These are phyloP conservation scores for Trapa bicornis DNA, from an alignment of 345 rosid species.

Conservation along the genomic window DNA sequence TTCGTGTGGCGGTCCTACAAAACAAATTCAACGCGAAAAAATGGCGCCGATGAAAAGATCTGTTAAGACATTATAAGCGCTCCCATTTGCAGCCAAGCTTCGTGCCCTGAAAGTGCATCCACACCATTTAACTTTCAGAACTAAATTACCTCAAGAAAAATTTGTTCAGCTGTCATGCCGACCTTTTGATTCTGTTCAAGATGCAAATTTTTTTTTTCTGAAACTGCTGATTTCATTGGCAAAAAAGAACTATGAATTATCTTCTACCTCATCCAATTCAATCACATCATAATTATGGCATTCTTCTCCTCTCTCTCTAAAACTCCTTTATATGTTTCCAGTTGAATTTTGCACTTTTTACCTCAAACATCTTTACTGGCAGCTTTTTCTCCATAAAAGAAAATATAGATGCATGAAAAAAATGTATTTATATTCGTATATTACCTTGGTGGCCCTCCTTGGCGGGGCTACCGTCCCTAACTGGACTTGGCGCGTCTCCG, in stretches of 20 bases:
- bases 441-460: constrained; percentile 39
- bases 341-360: background rate
- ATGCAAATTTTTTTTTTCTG: too few species aligned
- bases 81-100: too few species aligned
- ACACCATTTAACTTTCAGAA: too few species aligned
- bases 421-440: background rate
- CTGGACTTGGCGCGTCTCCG: constrained; percentile 20
- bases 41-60: background rate
- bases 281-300: background rate
- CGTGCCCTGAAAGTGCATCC: too few species aligned
- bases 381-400: background rate
- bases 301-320: background rate
- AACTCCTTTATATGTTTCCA: background rate
- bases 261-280: background rate
- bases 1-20: constrained; percentile 73
- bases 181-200: too few species aligned
- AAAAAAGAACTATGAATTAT: too few species aligned
- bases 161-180: too few species aligned
- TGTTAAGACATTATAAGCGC: too few species aligned
- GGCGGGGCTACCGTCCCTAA: constrained; percentile 19
- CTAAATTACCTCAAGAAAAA: too few species aligned
- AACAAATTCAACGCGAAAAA: background rate
- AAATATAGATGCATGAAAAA: background rate
- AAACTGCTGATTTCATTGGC: too few species aligned
- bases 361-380: background rate